A percentile compares a stretch with the other conserved stretches of the same genome.
These are phyloP conservation scores for Asclepias syriaca DNA, from an alignment of 257 asterid species.

Conservation along the genomic window DNA sequence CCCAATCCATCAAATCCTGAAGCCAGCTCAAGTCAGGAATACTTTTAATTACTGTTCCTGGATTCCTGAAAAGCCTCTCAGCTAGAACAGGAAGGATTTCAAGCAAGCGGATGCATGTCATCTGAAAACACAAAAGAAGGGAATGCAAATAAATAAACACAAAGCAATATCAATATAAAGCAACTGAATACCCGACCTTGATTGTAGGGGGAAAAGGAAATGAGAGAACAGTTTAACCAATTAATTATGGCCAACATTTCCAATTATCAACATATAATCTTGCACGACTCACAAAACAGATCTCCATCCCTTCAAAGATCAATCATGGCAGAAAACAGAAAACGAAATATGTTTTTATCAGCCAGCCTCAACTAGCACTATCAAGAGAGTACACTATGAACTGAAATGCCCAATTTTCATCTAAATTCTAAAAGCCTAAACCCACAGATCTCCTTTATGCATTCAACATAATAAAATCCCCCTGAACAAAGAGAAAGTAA, in stretches of 20 bases:
- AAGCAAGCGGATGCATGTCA: slow-evolving; percentile 83
- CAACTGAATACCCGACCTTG: background rate
- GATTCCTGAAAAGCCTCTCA: slow-evolving; percentile 43
- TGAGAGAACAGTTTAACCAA: slow-evolving; percentile 4
- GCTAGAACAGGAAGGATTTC: slow-evolving; percentile 75
- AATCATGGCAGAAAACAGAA: slow-evolving; percentile 3
- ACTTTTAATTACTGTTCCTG: slow-evolving; percentile 30
- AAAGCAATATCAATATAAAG: background rate
- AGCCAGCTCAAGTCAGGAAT: slow-evolving; percentile 51
- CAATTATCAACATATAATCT: background rate
- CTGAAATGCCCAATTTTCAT: background rate
- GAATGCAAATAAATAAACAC: background rate
- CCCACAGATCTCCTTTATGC: background rate
- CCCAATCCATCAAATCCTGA: slow-evolving; percentile 87
- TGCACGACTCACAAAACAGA: background rate
- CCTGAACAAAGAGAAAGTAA: background rate
- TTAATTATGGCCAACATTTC: background rate
- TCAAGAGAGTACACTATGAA: background rate
- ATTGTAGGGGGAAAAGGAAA: background rate
- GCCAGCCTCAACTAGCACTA: background rate
- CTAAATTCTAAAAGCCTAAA: background rate
- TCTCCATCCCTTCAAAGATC: background rate
- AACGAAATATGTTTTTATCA: background rate
- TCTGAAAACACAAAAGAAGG: slow-evolving; percentile 47
- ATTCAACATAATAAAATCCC: background rate